Percentiles rank a stretch among this genome's conserved stretches.
Evolutionary conservation across 2,329 filamentous ascomycete genomes (phyloP).

Genomic region (Blastomyces gilchristii): DNA sequence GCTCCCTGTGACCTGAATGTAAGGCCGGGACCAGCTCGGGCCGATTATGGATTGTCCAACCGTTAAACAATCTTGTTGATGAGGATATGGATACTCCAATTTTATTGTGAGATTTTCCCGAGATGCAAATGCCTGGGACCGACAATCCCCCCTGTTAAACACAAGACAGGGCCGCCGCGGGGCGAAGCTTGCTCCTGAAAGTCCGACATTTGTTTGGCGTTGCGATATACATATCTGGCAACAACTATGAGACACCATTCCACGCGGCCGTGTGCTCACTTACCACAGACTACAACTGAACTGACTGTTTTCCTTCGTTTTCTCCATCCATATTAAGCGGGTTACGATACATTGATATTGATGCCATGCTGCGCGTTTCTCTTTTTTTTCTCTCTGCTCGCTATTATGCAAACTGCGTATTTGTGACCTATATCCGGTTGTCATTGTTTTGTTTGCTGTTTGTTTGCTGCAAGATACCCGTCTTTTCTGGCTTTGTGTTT

Average conservation of each 20-base stretch:
- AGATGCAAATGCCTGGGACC: not conserved
- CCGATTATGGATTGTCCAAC: not conserved
- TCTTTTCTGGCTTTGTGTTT: not conserved
- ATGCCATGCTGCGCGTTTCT: not conserved
- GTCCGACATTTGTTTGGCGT: not conserved
- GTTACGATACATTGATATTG: not conserved
- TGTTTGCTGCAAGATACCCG: not conserved
- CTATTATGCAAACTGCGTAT: not conserved
- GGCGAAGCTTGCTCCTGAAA: not conserved
- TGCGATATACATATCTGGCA: not conserved
- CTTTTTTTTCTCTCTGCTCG: not conserved
- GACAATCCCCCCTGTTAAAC: not conserved
- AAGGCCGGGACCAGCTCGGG: not conserved
- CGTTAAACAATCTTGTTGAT: no score
- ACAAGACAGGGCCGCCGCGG: not conserved
- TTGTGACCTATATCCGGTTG: not conserved
- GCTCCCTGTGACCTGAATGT: not conserved
- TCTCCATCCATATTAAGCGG: not conserved
- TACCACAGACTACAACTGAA: not conserved
- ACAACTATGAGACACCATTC: not conserved
- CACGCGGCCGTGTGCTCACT: not conserved
- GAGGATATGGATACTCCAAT: not conserved
- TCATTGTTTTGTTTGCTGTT: not conserved
- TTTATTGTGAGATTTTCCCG: not conserved
- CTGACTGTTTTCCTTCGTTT: not conserved